A percentile compares a stretch with the other conserved stretches of the same genome.
Evolutionary conservation across 495 filamentous ascomycete genomes (phyloP).

Genomic region (Pyrenula aspistea): DNA sequence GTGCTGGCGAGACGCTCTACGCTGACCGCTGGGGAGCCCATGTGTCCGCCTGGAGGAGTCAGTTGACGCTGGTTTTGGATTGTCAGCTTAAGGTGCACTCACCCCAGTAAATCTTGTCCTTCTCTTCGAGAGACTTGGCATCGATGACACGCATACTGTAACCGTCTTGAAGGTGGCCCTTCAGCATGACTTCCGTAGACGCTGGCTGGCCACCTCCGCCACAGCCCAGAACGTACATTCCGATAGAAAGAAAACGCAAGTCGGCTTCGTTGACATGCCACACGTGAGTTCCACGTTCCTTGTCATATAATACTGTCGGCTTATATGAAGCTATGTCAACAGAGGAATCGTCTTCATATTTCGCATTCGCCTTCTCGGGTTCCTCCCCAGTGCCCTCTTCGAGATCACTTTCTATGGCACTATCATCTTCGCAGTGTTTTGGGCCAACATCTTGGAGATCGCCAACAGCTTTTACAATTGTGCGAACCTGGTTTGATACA

Average conservation of each 20-base stretch:
- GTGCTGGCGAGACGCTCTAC: constrained; percentile 20
- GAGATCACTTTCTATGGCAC: constrained; percentile 1
- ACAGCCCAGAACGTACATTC: constrained; percentile 49
- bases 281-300: constrained; percentile 5
- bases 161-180: constrained; percentile 8
- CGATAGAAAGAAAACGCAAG: constrained; percentile 42
- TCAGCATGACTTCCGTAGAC: background rate
- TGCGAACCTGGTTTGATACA: constrained; percentile 19
- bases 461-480: constrained; percentile 21
- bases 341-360: background rate
- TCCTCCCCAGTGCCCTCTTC: constrained; percentile 1
- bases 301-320: background rate
- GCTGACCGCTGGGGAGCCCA: constrained; percentile 17
- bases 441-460: constrained; percentile 9
- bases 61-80: constrained; percentile 16
- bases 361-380: background rate
- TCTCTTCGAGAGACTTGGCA: constrained; percentile 7
- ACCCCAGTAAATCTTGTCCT: constrained; percentile 9
- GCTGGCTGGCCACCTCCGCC: constrained; percentile 36
- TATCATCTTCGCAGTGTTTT: background rate
- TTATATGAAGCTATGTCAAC: background rate
- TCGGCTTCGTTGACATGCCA: constrained; percentile 45
- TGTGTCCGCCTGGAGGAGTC: constrained; percentile 13
- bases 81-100: constrained; percentile 12
- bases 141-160: constrained; percentile 12